Percentiles rank a stretch among this genome's conserved stretches.
phyloP scores from a whole-genome alignment of 2,329 filamentous ascomycete genomes.

The Trichophyton simii region DNA sequence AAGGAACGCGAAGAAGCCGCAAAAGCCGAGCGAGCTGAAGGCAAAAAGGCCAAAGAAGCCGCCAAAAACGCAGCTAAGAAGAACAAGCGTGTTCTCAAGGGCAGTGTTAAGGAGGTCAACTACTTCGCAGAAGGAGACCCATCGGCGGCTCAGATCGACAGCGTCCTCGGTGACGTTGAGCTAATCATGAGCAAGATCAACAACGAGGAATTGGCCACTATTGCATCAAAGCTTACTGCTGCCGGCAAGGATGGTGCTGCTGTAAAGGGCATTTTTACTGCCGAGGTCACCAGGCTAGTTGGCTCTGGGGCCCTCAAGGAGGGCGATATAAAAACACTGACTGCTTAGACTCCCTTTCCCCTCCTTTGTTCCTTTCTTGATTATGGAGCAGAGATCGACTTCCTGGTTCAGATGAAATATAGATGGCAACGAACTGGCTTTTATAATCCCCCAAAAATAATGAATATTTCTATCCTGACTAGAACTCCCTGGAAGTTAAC shows the following conservation, averaged over 20 bases:
- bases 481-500: too few species aligned
- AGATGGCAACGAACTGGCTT: not conserved
- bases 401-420: not conserved
- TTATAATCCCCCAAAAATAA: not conserved
- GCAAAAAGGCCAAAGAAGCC: slow-evolving; percentile 96
- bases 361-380: not conserved
- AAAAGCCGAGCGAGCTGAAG: slow-evolving; percentile 68
- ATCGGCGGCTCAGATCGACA: slow-evolving; percentile 65
- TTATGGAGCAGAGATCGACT: not conserved
- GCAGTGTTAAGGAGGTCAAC: slow-evolving; percentile 91
- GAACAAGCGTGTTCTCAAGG: slow-evolving; percentile 96
- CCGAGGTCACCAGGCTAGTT: slow-evolving; percentile 65
- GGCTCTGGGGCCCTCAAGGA: slow-evolving; percentile 76
- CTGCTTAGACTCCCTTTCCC: not conserved
- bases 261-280: slow-evolving; percentile 73
- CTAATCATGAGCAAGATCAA: slow-evolving; percentile 78
- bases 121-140: slow-evolving; percentile 72
- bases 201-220: slow-evolving; percentile 71
- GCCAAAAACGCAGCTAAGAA: slow-evolving; percentile 99
- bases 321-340: slow-evolving; percentile 56
- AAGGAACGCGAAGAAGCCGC: slow-evolving; percentile 78
- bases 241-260: slow-evolving; percentile 65
- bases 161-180: slow-evolving; percentile 74
- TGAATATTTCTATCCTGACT: too few species aligned
- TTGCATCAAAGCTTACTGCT: slow-evolving; percentile 68